Conservation (phyloP, 192 early-diverging fungal species). For the Obelidium mucronatum region DNA sequence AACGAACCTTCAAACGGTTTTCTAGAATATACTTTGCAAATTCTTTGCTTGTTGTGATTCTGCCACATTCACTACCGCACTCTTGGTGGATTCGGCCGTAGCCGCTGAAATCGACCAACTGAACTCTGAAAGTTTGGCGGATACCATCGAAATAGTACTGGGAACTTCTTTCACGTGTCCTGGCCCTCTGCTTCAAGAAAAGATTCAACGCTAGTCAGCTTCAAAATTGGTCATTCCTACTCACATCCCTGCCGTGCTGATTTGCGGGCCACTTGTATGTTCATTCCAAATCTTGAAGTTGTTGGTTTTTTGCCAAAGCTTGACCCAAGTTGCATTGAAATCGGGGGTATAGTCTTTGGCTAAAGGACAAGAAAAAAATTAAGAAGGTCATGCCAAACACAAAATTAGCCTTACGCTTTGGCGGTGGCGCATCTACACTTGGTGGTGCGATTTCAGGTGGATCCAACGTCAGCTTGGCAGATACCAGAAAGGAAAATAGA, state of each 20-base stretch:
- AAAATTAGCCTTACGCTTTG: constrained; percentile 4
- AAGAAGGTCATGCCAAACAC: background rate
- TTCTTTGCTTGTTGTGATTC: constrained; percentile 30
- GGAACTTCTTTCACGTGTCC: constrained; percentile 32
- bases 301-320: constrained; percentile 70
- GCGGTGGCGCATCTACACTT: constrained; percentile 15
- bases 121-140: constrained; percentile 14
- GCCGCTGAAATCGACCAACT: constrained; percentile 2
- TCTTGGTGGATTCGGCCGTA: constrained; percentile 17
- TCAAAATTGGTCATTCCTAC: constrained; percentile 38
- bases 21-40: constrained; percentile 22
- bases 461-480: constrained; percentile 62
- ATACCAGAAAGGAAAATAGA: constrained; percentile 69
- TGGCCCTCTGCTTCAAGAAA: constrained; percentile 53
- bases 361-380: background rate
- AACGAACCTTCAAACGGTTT: background rate
- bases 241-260: constrained; percentile 51
- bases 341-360: constrained; percentile 68
- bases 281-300: constrained; percentile 73
- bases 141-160: constrained; percentile 17
- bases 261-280: constrained; percentile 52
- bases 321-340: constrained; percentile 68
- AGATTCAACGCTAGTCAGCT: constrained; percentile 30
- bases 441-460: constrained; percentile 34
- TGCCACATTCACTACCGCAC: constrained; percentile 6